Evolutionary conservation across 345 rosid species (phyloP).

Genomic region (Eucalyptus virginea): DNA sequence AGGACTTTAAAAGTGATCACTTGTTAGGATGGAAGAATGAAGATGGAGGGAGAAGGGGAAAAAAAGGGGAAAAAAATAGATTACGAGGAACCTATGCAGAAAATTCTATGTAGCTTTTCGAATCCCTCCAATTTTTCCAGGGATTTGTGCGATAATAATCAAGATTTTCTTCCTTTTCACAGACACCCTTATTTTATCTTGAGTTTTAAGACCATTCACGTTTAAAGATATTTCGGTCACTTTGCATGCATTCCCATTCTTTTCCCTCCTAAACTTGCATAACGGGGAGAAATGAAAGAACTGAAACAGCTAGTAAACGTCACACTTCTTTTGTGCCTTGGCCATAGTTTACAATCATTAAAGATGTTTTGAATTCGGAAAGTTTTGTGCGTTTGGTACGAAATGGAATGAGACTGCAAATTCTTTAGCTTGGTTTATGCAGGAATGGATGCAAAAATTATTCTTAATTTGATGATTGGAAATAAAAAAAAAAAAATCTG

Average conservation of each 20-base stretch:
- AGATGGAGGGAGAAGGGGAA: background rate
- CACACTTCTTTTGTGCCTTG: background rate
- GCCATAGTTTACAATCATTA: background rate
- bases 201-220: background rate
- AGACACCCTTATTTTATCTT: background rate
- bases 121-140: background rate
- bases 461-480: background rate
- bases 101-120: background rate
- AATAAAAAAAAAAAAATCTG: too few relatives aligned
- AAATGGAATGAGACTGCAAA: background rate
- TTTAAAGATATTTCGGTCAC: too few relatives aligned
- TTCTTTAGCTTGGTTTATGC: background rate
- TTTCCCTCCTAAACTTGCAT: too few relatives aligned
- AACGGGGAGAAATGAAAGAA: too few relatives aligned
- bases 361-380: background rate
- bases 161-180: too few relatives aligned
- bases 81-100: background rate
- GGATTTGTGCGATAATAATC: background rate
- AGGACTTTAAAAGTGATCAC: background rate
- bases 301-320: background rate
- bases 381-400: background rate
- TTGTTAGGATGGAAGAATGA: background rate
- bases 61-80: background rate
- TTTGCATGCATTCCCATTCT: too few relatives aligned
- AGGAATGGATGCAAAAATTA: background rate